These are phyloP conservation scores for Aureobasidium sp. DNA, from an alignment of 2,329 filamentous ascomycete species.

Conservation along the genomic window DNA sequence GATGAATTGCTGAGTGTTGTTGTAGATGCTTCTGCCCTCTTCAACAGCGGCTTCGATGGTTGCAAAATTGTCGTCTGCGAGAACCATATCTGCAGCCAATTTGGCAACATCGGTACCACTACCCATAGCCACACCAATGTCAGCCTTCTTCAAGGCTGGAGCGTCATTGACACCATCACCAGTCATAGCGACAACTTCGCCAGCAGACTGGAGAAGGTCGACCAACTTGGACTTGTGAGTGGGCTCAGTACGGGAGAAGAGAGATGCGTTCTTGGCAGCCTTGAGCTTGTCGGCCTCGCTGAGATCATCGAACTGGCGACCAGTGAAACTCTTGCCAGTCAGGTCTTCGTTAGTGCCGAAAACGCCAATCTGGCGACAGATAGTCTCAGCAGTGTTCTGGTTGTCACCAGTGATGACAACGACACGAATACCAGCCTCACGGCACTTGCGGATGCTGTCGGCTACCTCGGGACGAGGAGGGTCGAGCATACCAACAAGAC, in stretches of 20 bases:
- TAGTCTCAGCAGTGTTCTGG: constrained; percentile 93
- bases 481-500: constrained; percentile 93
- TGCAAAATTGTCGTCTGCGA: constrained; percentile 97
- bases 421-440: constrained; percentile 87
- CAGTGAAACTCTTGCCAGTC: constrained; percentile 87
- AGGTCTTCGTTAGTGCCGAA: constrained; percentile 78
- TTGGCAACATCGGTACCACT: constrained; percentile 96
- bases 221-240: constrained; percentile 96
- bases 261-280: constrained; percentile 75
- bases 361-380: constrained; percentile 94
- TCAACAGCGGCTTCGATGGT: constrained; percentile 95
- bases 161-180: constrained; percentile 98
- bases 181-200: constrained; percentile 97
- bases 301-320: constrained; percentile 86
- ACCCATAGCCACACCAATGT: constrained; percentile 98
- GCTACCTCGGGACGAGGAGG: constrained; percentile 90
- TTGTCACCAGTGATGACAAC: constrained; percentile 99
- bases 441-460: constrained; percentile 78
- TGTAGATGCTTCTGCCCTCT: constrained; percentile 96
- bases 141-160: constrained; percentile 93
- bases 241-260: constrained; percentile 95
- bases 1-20: constrained; percentile 99
- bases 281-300: constrained; percentile 71
- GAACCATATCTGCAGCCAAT: constrained; percentile 95
- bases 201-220: constrained; percentile 84